These are phyloP conservation scores for Fusarium sp. DNA, from an alignment of 2,329 filamentous ascomycete genomes.

Conservation along the genomic window DNA sequence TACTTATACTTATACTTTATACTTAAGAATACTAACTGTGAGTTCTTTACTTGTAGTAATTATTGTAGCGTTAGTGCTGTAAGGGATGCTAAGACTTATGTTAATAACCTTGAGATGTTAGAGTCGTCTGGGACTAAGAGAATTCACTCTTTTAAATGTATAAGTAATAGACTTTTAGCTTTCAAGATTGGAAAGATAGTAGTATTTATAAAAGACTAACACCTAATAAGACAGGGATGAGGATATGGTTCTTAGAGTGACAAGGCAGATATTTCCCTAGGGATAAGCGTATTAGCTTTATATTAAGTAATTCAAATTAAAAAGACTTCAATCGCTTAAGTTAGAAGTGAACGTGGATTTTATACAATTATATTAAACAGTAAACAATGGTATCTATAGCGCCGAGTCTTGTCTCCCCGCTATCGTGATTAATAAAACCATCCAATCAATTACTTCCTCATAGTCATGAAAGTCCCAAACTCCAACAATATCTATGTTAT, in stretches of 20 bases:
- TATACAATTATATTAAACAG: not conserved
- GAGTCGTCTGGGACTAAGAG: not conserved
- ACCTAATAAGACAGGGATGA: not conserved
- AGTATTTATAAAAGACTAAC: rapidly evolving
- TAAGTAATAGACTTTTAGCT: not conserved
- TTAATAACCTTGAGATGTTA: not conserved
- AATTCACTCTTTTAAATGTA: not conserved
- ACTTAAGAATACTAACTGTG: not conserved
- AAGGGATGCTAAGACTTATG: not conserved
- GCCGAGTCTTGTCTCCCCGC: too few species aligned
- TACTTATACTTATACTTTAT: too few species aligned
- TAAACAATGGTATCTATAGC: not conserved
- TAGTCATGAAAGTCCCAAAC: not conserved
- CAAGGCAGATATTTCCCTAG: too few species aligned
- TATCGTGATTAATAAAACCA: rapidly evolving
- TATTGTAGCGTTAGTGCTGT: not conserved
- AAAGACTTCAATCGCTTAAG: not conserved
- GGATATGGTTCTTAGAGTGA: not conserved
- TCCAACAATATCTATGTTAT: not conserved
- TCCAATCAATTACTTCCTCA: too few species aligned
- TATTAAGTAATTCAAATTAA: too few species aligned
- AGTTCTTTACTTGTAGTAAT: not conserved
- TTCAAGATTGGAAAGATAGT: rapidly evolving
- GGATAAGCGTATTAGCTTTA: too few species aligned
- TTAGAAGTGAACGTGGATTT: not conserved